Evolutionary conservation across 1,139 yeast genomes (phyloP), one percentile per base, ranked within the genome.

Genomic region (Saccharomycopsis hybrid): DNA sequence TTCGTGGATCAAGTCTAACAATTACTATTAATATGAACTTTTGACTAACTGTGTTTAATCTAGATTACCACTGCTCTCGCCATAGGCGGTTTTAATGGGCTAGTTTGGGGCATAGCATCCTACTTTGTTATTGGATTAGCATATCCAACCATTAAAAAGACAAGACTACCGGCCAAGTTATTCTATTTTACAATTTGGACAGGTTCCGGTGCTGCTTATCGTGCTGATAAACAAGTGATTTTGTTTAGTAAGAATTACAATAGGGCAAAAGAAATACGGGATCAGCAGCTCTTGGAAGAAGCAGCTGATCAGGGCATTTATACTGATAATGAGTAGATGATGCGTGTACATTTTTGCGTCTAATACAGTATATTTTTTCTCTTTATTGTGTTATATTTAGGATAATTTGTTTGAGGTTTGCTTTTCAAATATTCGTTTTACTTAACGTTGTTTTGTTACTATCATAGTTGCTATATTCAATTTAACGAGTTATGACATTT

Each of bases 131-230:
- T 49, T n/a, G 46, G 47, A n/a, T 32, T 49, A 5, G 48, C 46
- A 5, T 52, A 46, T 41, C 54, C 54, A 5, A 32, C 36, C 4
- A 46, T 52, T 32, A 39, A 67, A 44, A 60, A 56, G 25, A 66
- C 68, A 3, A 62, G 73, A 54, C 59, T 60, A 1, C 74, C 65
- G 33, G 69, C 69, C 9, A 63, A 66, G 32, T 70, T 67, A 9
- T 67, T 68, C 49, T 70, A 69, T 54, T 69, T 68, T 50, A 65
- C 66, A 29, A 59, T 68, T 0, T 69, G 73, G 70, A 63, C 68
- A 30, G 63, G 69, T 5, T 61, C 62, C 62, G 69, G 69, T 32
- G 65, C 67, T 5, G 72, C 67, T 8, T 67, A 67, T 54, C 61
- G 65, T 54, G 72, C 72, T 3, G 74, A 71, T 47, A 64, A 61